phyloP scores from a whole-genome alignment of 139 green algal species.

The Chlorella sp. region DNA sequence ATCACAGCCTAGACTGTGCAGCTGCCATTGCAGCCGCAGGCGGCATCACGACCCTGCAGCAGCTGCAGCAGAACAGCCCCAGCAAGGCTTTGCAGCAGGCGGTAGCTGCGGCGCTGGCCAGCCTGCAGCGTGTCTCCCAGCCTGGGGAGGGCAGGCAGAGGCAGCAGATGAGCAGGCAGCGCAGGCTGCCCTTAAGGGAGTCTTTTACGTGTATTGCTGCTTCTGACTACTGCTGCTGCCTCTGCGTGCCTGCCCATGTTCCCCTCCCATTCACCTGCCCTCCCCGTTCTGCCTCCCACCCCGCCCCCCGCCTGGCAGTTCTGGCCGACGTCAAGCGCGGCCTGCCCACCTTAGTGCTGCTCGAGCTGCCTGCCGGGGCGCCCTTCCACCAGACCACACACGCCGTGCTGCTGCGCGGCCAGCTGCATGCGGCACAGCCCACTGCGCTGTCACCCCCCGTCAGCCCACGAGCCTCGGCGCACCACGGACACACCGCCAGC shows the following conservation, averaged over 20 bases:
- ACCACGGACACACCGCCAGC: background rate
- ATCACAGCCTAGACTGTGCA: no score
- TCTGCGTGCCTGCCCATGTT: background rate
- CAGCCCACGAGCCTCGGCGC: background rate
- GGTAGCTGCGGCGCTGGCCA: no score
- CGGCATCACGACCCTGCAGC: no score
- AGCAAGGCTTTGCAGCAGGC: no score
- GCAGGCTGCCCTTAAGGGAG: no score
- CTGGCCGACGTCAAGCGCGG: constrained; percentile 36
- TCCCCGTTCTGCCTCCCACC: background rate
- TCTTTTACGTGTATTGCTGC: no score
- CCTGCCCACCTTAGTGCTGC: constrained; percentile 43
- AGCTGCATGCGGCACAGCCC: background rate
- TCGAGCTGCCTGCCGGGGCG: constrained; percentile 42
- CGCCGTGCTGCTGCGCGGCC: constrained; percentile 47
- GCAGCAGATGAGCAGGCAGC: no score
- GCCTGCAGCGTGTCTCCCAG: no score
- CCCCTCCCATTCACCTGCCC: background rate
- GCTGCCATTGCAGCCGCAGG: background rate
- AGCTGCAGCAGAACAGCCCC: no score
- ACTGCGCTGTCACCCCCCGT: background rate
- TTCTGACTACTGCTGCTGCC: no score
- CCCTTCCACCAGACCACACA: constrained; percentile 21
- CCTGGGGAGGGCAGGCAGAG: no score
- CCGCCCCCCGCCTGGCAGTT: background rate